Base-by-base conservation (phyloP, 2,329 filamentous ascomycete species). In the Alternaria sp. region DNA sequence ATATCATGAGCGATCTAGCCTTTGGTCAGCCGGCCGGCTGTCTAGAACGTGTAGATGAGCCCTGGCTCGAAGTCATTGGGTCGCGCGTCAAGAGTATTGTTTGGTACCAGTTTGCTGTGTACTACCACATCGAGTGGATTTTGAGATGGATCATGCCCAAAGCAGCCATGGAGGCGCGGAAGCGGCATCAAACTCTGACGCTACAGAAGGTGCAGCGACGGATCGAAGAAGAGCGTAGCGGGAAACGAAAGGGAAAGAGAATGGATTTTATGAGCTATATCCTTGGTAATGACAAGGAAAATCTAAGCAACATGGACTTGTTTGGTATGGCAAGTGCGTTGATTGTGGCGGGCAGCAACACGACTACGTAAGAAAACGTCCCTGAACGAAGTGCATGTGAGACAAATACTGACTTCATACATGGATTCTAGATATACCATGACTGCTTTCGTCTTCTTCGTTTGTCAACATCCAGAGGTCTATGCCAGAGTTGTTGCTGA, bases 291-390 rank as follows among this genome's bases (percentile, higher is more conserved):
- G 52, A 54, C 8, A 54, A 3, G 8, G 52, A 38, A 42, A 47
- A 30, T 4, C 24, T 54, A 42, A 54, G 52, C 24, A 54, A 54
- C 7, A 44, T 46, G 28, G 51, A 54, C 5, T 36, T 54, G 28
- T 44, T 36, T 38, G 51, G 51, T 38, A 36, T 54, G 51, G 41
- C 51, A 41, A 54, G 51, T 46, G 51, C 51, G 16, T 54, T 54
- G n/a, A 54, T 54, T 14, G 52, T 54, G 30, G 52, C 42, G 9
- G 52, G 52, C 22, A 54, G 52, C 9, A 54, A 54, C 42, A 54
- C 52, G 42, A 28, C 52, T 39, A 34, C 52, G n/a, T 54, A 36
- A 30, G 28, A 30, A 11, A 11, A 30, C 8, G 28, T 5, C 28
- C 28, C 8, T 30, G 28, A 9, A 30, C 7, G 28, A 12, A 30